phyloP scores from a whole-genome alignment of 2,329 filamentous ascomycete genomes.

The Xylaria sp. region DNA sequence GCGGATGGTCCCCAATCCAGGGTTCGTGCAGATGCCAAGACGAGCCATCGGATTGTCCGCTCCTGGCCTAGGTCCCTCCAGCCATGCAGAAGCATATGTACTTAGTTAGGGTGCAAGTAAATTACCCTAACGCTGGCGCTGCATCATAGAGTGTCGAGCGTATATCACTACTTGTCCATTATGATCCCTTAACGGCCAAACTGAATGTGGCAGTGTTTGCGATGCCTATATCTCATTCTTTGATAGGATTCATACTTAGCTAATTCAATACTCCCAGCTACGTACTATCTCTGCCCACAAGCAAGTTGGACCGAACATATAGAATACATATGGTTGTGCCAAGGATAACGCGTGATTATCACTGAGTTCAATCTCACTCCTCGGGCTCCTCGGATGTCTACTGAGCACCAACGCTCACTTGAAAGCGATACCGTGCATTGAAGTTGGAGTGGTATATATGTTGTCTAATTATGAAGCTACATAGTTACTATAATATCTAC shows the following conservation, averaged over 20 bases:
- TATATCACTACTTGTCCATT: not conserved
- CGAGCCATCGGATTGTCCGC: constrained; percentile 8
- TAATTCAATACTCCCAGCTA: not conserved
- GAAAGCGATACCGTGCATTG: too few species aligned
- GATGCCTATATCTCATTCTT: not conserved
- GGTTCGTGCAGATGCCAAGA: constrained; percentile 28
- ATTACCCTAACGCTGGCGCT: too few species aligned
- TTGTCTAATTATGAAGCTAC: too few species aligned
- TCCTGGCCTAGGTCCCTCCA: not conserved
- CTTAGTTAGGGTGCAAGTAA: too few species aligned
- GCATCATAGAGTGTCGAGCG: too few species aligned
- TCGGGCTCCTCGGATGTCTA: not conserved
- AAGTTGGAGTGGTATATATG: too few species aligned
- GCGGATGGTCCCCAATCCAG: not conserved
- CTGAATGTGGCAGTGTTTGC: not conserved
- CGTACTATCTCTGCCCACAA: not conserved
- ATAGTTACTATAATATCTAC: too few species aligned
- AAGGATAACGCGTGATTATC: not conserved
- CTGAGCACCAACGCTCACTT: not conserved
- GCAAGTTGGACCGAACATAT: not conserved
- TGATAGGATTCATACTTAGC: not conserved
- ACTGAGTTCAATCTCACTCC: not conserved
- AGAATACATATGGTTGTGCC: not conserved
- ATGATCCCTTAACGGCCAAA: constrained; percentile 3
- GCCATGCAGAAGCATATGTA: too few species aligned